Evolutionary conservation across 2,329 filamentous ascomycete genomes (phyloP).

Genomic region (Triangularia setosa): DNA sequence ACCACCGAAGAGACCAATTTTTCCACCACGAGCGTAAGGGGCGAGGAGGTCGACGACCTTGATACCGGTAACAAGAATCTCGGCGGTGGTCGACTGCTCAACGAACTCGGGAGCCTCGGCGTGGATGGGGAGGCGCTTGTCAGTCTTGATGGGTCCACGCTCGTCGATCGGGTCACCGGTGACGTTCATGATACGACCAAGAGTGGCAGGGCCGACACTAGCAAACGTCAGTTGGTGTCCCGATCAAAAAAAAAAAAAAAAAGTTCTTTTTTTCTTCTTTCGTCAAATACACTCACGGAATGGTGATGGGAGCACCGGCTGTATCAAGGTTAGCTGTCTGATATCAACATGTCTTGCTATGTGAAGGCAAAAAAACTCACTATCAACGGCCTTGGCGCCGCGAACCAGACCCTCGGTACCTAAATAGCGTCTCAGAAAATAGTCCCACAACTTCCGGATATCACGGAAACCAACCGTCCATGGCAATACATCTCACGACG

Average conservation of each 20-base stretch:
- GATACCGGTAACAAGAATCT: constrained; percentile 98
- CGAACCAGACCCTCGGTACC: constrained; percentile 99
- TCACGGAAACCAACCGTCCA: constrained; percentile 68
- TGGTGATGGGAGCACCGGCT: constrained; percentile 86
- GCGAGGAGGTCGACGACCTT: constrained; percentile 99
- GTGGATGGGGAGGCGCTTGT: constrained; percentile 88
- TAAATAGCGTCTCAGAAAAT: constrained; percentile 35
- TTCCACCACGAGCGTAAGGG: constrained; percentile 99
- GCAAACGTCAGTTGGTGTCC: constrained; percentile 17
- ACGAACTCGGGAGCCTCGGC: constrained; percentile 86
- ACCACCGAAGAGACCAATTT: constrained; percentile 99
- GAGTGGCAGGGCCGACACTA: constrained; percentile 73
- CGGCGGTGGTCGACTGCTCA: constrained; percentile 93
- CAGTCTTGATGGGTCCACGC: constrained; percentile 94
- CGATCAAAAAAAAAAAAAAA: too few relatives aligned
- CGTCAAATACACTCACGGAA: constrained; percentile 38
- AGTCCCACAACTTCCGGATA: constrained; percentile 11
- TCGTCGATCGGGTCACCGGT: constrained; percentile 99
- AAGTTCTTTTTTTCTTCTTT: neutral
- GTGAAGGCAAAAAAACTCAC: constrained; percentile 15
- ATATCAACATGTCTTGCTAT: neutral
- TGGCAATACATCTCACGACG: constrained; percentile 99
- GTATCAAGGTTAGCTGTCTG: constrained; percentile 19
- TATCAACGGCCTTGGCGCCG: constrained; percentile 80
- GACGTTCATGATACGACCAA: constrained; percentile 99